A percentile compares a stretch with the other conserved stretches of the same genome.
Evolutionary conservation across 2,329 filamentous ascomycete genomes (phyloP).

Genomic region (Penicillium sp.): DNA sequence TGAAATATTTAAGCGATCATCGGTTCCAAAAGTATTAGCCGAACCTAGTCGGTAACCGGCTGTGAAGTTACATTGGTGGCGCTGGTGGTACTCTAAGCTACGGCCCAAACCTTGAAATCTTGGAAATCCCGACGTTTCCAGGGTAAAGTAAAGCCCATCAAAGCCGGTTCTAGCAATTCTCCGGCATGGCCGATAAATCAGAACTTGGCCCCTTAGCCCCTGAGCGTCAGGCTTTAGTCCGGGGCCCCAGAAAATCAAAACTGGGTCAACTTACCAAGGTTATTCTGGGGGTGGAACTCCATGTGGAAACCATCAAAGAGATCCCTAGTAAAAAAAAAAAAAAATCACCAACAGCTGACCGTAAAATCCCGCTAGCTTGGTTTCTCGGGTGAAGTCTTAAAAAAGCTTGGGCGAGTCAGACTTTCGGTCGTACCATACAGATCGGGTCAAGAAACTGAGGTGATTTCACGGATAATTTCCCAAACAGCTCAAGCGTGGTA

Average conservation of each 20-base stretch:
- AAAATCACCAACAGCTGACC: background rate
- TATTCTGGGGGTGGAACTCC: background rate
- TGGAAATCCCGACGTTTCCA: background rate
- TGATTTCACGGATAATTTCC: background rate
- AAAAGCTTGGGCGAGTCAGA: background rate
- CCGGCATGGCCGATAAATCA: background rate
- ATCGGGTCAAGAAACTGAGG: background rate
- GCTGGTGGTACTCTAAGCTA: background rate
- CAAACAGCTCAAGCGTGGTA: background rate
- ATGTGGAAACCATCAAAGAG: background rate
- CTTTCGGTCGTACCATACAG: background rate
- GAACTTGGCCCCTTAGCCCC: background rate
- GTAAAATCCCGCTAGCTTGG: no score
- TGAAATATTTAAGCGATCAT: background rate
- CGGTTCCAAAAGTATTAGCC: background rate
- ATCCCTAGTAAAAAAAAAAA: background rate
- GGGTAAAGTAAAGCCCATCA: background rate
- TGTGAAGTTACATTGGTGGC: background rate
- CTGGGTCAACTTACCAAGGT: background rate
- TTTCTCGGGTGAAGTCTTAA: background rate
- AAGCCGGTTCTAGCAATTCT: background rate
- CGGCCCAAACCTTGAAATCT: background rate
- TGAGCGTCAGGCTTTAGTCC: background rate
- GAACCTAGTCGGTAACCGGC: background rate
- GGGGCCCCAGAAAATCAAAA: background rate